These are phyloP conservation scores for Meripilus lineatus DNA, from an alignment of 1,284 basidiomycete species.

Conservation along the genomic window DNA sequence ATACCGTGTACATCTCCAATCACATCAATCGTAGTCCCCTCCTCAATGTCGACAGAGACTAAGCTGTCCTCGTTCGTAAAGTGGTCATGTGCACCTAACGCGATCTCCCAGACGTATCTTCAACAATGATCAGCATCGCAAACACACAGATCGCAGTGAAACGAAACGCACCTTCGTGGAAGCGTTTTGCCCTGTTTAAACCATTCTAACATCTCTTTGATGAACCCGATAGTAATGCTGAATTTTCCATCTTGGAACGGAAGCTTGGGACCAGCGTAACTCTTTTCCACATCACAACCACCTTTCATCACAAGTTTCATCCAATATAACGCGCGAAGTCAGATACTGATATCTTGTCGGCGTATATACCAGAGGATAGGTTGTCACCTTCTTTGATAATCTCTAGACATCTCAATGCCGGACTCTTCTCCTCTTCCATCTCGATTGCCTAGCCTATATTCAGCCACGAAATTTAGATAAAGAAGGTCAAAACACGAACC, in stretches of 20 bases:
- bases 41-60: conserved; percentile 73
- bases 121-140: not conserved
- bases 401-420: conserved; percentile 67
- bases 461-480: too few species aligned
- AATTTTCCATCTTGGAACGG: conserved; percentile 56
- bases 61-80: conserved; percentile 80
- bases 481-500: conserved; percentile 37
- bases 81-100: conserved; percentile 78
- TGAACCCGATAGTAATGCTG: conserved; percentile 72
- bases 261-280: conserved; percentile 68
- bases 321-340: not conserved
- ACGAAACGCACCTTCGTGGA: conserved; percentile 44
- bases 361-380: not conserved
- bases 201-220: conserved; percentile 84
- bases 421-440: conserved; percentile 78
- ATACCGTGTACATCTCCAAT: conserved; percentile 89
- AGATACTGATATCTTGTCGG: not conserved
- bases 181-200: conserved; percentile 91
- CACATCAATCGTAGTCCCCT: conserved; percentile 84
- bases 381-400: conserved; percentile 74
- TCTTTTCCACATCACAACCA: conserved; percentile 65
- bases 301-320: too few species aligned
- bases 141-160: not conserved
- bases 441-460: conserved; percentile 64
- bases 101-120: conserved; percentile 92